Base-by-base conservation (phyloP, 306 rosid species). In the Cicer bijugum region DNA sequence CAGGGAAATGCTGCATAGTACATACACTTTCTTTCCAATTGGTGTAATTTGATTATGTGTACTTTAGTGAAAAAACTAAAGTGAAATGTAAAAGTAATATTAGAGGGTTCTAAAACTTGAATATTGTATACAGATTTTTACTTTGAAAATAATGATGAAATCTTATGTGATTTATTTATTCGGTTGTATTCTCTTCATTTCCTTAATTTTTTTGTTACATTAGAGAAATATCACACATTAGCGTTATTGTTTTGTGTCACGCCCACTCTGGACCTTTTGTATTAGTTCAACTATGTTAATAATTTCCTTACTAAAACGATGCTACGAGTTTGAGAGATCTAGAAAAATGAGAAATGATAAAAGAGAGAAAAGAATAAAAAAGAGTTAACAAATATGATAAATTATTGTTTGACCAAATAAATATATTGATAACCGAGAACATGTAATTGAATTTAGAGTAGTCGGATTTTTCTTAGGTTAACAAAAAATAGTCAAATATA, bases 51-150 rank as follows among this genome's bases (percentile, higher is more conserved):
- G 28, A 23, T 72, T 71, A 76, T 72, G 77, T 72, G 73, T 42
- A 76, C 23, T 64, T 12, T 51, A 45, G 79, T 74, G 78, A 55
- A 73, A 65, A 23, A 68, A 48, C 43, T 48, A 39, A 40, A 1
- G 78, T 71, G 59, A 73, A 77, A 59, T 70, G 56, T 78, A 78
- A 48, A 68, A 58, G 42, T 43, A 59, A 38, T 61, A 71, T 33
- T 28, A 28, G 77, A 61, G 78, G 75, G 51, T 17, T 63, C 59
- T 80, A 72, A 67, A 58, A 52, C 74, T 62, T 79, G 42, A 28
- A 33, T 59, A 59, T 39, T 85, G 84, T 82, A 82, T 15, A 76
- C 53, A 78, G 58, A 73, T 61, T 43, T 64, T 69, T 75, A 75
- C 58, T 57, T 67, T 52, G 56, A 76, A 72, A 72, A 84, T 81